Conservation (phyloP, 2,329 filamentous ascomycete species). For the Nemania diffusa region DNA sequence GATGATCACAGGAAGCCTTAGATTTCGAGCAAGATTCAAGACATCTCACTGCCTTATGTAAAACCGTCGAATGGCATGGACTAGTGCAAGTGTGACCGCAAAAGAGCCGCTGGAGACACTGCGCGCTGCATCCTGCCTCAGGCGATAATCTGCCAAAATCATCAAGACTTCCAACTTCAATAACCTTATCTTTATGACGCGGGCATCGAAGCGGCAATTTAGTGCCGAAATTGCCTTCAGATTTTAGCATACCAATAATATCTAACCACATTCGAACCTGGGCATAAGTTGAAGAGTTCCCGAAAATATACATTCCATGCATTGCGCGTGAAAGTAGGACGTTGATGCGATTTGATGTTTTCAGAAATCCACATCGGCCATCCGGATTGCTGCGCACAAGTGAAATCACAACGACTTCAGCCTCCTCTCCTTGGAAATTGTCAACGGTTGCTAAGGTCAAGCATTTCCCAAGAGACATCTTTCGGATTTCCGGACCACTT, state of each 20-base stretch:
- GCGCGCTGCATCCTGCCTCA: slow-evolving; percentile 68
- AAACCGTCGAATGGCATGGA: slow-evolving; percentile 58
- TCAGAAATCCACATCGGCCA: slow-evolving; percentile 71
- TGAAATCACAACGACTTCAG: slow-evolving; percentile 74
- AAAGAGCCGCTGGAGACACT: slow-evolving; percentile 59
- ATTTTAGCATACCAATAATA: slow-evolving; percentile 63
- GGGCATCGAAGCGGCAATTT: slow-evolving; percentile 58
- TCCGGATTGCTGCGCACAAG: slow-evolving; percentile 75
- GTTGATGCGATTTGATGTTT: slow-evolving; percentile 74
- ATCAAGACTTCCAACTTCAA: slow-evolving; percentile 59
- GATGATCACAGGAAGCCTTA: slow-evolving; percentile 56
- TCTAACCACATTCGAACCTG: slow-evolving; percentile 72
- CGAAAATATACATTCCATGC: slow-evolving; percentile 77
- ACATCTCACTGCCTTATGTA: slow-evolving; percentile 60
- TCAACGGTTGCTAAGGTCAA: slow-evolving; percentile 73
- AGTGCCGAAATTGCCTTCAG: slow-evolving; percentile 58
- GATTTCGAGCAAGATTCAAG: slow-evolving; percentile 55
- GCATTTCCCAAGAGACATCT: slow-evolving; percentile 58
- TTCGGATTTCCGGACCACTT: neutral
- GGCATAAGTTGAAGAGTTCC: slow-evolving; percentile 68
- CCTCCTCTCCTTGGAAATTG: slow-evolving; percentile 83
- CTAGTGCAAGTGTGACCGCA: slow-evolving; percentile 60
- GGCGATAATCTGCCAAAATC: slow-evolving; percentile 66
- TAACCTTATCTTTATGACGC: slow-evolving; percentile 65
- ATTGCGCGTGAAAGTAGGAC: slow-evolving; percentile 73